A percentile compares a stretch with the other conserved stretches of the same genome.
These are phyloP conservation scores for Boletus pseudopeckii DNA, from an alignment of 768 basidiomycete genomes.

Conservation along the genomic window DNA sequence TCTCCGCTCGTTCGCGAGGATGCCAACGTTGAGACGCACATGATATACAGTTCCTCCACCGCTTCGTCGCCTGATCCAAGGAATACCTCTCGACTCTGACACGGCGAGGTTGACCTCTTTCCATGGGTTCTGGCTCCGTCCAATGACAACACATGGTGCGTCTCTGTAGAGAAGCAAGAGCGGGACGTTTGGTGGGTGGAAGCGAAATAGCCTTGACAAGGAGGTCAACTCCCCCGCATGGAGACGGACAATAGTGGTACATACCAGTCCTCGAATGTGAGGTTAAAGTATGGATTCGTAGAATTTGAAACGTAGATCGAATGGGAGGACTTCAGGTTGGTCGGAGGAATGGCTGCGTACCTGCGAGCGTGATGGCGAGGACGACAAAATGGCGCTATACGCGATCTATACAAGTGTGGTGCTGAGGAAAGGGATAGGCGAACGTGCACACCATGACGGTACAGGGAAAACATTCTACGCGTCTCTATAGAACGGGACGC, in stretches of 20 bases:
- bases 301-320: conserved; percentile 74
- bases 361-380: conserved; percentile 7
- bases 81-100: conserved; percentile 51
- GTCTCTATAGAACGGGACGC: neutral
- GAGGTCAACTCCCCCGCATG: conserved; percentile 24
- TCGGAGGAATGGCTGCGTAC: conserved; percentile 11
- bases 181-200: conserved; percentile 61
- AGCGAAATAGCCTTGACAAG: conserved; percentile 69
- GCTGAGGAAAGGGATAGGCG: conserved; percentile 5
- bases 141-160: conserved; percentile 85
- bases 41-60: conserved; percentile 98
- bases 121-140: conserved; percentile 98
- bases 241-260: conserved; percentile 22
- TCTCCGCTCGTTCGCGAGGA: neutral
- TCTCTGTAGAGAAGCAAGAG: conserved; percentile 88
- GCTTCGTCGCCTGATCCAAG: conserved; percentile 80
- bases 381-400: neutral
- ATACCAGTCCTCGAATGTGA: conserved; percentile 88
- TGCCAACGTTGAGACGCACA: conserved; percentile 44
- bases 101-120: conserved; percentile 83
- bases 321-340: conserved; percentile 36
- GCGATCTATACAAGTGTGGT: neutral
- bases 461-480: conserved; percentile 28
- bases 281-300: conserved; percentile 83
- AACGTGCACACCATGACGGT: conserved; percentile 29